Percentiles rank a stretch among this genome's conserved stretches.
These are phyloP conservation scores for Colletotrichum sp. DNA, from an alignment of 2,329 filamentous ascomycete genomes.

Conservation along the genomic window DNA sequence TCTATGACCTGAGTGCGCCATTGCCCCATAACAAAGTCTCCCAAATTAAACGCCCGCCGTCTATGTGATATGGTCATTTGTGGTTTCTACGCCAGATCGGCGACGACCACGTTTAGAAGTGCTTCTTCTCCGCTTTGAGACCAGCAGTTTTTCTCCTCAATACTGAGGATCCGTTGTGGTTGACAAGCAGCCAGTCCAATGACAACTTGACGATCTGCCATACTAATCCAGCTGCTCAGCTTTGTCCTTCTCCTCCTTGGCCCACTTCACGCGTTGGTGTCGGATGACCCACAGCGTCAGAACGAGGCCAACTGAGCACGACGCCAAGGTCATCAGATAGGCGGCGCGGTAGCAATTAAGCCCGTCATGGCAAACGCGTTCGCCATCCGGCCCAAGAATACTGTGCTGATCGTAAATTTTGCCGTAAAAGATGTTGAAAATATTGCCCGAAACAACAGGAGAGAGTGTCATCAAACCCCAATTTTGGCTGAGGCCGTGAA, in stretches of 20 bases:
- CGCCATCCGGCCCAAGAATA: slow-evolving; percentile 68
- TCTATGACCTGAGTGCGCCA: background rate
- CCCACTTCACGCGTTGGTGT: slow-evolving; percentile 52
- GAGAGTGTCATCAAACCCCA: slow-evolving; percentile 96
- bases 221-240: slow-evolving; percentile 41
- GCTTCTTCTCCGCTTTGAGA: background rate
- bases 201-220: background rate
- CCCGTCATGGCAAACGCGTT: slow-evolving; percentile 78
- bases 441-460: slow-evolving; percentile 84
- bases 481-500: slow-evolving; percentile 88
- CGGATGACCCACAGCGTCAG: slow-evolving; percentile 76
- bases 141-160: background rate
- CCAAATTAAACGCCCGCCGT: background rate
- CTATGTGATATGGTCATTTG: background rate
- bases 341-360: slow-evolving; percentile 81
- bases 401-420: slow-evolving; percentile 83
- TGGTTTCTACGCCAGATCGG: background rate
- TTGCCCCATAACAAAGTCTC: background rate
- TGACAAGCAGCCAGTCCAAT: background rate
- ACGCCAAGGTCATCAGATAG: slow-evolving; percentile 78
- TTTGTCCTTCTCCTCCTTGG: slow-evolving; percentile 39
- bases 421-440: slow-evolving; percentile 94
- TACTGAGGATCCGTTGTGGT: background rate
- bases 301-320: slow-evolving; percentile 71
- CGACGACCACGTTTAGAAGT: background rate